Base-by-base conservation (phyloP, 2,329 filamentous ascomycete species). In the Aureobasidium sp. region DNA sequence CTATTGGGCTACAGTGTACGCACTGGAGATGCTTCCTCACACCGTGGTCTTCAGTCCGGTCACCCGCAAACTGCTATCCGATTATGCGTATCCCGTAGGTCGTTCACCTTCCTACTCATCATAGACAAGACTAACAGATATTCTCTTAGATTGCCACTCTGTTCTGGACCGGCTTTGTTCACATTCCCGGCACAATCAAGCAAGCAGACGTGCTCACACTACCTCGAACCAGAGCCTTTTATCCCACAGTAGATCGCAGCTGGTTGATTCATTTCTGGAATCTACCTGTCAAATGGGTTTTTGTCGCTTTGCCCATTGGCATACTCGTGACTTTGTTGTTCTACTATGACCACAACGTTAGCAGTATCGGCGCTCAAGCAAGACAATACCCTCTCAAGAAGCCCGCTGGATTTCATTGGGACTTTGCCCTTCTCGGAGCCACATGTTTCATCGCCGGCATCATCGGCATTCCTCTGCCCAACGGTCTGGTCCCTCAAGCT, bases 381-480 rank as follows among this genome's bases (percentile, higher is more conserved):
- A 79, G 78, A 29, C 77, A 82, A 29, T 84, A 81, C 52, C 82
- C 82, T 0, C 73, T 85, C 12, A 78, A 77, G 58, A 84, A 85
- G 66, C 82, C 82, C 0, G 81, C 80, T 0, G 82, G 82, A n/a
- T 84, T 84, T 67, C 81, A 84, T 68, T 84, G 82, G 82, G 82
- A 84, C 68, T 79, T 84, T 67, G 84, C 84, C 70, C 75, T 85
- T 0, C 76, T 84, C 0, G 82, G 82, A 7, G 76, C 78, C 63
- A 84, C 82, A 0, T 83, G 80, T 1, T 81, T 82, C 63, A 75
- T 84, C 22, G 76, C 78, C 2, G 82, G 80, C 0, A 76, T 85
- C n/a, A 74, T 84, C 12, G 81, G 81, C 2, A 76, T 84, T 7
- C 82, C 82, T 0, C 76, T 84, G 41, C 82, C 82, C 2, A 85